Conservation (phyloP, 352 stramenopile genomes). For the Globisporangium yorkense region DNA sequence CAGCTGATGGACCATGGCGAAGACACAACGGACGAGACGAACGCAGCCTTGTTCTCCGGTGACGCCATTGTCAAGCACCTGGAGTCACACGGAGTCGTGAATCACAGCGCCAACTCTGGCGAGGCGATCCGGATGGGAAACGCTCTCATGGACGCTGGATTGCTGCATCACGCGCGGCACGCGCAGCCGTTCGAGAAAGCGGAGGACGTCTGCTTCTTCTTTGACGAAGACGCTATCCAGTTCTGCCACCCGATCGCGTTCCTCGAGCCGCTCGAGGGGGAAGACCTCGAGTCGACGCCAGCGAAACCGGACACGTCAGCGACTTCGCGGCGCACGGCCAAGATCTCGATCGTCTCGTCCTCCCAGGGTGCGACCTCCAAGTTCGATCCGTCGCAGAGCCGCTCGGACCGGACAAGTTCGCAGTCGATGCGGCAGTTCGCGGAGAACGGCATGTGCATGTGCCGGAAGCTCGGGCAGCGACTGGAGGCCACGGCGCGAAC, state of each 20-base stretch:
- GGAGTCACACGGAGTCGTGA: slow-evolving; percentile 18
- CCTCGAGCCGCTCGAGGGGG: slow-evolving; percentile 5
- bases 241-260: slow-evolving; percentile 19
- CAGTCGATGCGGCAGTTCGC: slow-evolving; percentile 6
- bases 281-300: not conserved
- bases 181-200: slow-evolving; percentile 23
- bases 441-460: slow-evolving; percentile 39
- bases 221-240: slow-evolving; percentile 16
- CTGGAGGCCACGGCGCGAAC: slow-evolving; percentile 23
- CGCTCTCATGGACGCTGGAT: slow-evolving; percentile 52
- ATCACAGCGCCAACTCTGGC: slow-evolving; percentile 14
- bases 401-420: slow-evolving; percentile 8
- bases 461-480: slow-evolving; percentile 48
- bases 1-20: not conserved
- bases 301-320: not conserved
- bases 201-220: slow-evolving; percentile 18
- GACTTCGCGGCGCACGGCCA: not conserved
- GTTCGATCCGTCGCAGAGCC: slow-evolving; percentile 4
- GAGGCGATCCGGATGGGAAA: slow-evolving; percentile 46
- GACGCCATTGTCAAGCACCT: slow-evolving; percentile 28
- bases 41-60: slow-evolving; percentile 19
- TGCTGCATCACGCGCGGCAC: slow-evolving; percentile 48
- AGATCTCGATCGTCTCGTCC: slow-evolving; percentile 4
- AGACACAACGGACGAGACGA: not conserved
- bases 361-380: slow-evolving; percentile 3